Percentiles rank a stretch among this genome's conserved stretches.
Evolutionary conservation across 108 stramenopile genomes (phyloP).

Genomic region (Mediolabrus comicus): DNA sequence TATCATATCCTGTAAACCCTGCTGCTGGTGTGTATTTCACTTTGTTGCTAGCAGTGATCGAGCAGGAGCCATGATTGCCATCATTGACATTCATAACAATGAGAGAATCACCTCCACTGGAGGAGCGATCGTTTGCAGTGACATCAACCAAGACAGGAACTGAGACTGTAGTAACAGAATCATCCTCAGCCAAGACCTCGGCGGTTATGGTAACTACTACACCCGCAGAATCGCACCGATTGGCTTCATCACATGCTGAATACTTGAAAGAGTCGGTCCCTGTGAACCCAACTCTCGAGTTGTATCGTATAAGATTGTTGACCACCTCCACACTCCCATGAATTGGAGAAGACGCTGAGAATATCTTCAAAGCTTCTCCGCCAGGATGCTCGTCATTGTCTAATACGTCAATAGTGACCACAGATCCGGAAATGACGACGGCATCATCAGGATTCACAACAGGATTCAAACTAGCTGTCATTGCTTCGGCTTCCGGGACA

Average conservation of each 20-base stretch:
- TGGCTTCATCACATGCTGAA: constrained; percentile 7
- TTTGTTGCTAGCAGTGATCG: constrained; percentile 25
- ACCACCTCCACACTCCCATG: constrained; percentile 15
- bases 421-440: not conserved
- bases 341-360: constrained; percentile 7
- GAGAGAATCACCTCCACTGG: not conserved
- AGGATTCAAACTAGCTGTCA: not conserved
- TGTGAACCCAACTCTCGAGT: constrained; percentile 8
- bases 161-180: constrained; percentile 3
- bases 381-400: constrained; percentile 13
- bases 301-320: constrained; percentile 7
- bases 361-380: not conserved
- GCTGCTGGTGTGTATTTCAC: constrained; percentile 19
- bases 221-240: constrained; percentile 1
- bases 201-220: not conserved
- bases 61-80: constrained; percentile 21
- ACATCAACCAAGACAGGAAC: constrained; percentile 8
- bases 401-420: constrained; percentile 7
- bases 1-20: constrained; percentile 17
- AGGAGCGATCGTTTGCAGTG: constrained; percentile 11
- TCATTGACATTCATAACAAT: constrained; percentile 11
- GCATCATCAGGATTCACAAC: constrained; percentile 6
- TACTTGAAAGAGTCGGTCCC: constrained; percentile 19
- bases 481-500: not conserved
- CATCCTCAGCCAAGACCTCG: constrained; percentile 25